Evolutionary conservation across 345 rosid genomes (phyloP).

Genomic region (Acer campestre): DNA sequence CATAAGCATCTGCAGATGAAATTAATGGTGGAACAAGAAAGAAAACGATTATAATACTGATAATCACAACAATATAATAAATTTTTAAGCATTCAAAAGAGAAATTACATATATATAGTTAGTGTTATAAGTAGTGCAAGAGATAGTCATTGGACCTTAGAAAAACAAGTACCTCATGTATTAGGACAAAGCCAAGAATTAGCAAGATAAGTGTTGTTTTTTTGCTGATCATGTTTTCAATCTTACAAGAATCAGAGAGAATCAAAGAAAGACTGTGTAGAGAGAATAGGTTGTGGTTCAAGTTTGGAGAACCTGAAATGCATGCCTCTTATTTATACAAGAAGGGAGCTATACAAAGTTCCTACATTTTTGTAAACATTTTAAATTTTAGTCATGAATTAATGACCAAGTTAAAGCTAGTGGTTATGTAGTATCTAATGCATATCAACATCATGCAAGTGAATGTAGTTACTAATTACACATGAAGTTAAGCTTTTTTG

Average conservation of each 20-base stretch:
- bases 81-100: too few species aligned
- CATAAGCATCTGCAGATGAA: not conserved
- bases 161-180: constrained; percentile 19
- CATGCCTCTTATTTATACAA: not conserved
- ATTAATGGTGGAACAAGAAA: too few species aligned
- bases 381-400: too few species aligned
- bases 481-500: not conserved
- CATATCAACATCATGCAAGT: not conserved
- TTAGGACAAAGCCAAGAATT: constrained; percentile 18
- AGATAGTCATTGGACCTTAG: too few species aligned
- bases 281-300: not conserved
- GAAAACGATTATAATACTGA: too few species aligned
- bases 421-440: too few species aligned
- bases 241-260: not conserved
- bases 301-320: not conserved
- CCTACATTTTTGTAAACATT: too few species aligned
- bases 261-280: not conserved
- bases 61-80: too few species aligned
- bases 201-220: constrained; percentile 16
- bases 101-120: not conserved
- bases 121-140: too few species aligned
- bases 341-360: too few species aligned
- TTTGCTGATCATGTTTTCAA: not conserved
- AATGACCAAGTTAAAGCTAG: too few species aligned
- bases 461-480: not conserved